phyloP scores from a whole-genome alignment of 1,139 yeast genomes.

The Yamadazyma aaseri region DNA sequence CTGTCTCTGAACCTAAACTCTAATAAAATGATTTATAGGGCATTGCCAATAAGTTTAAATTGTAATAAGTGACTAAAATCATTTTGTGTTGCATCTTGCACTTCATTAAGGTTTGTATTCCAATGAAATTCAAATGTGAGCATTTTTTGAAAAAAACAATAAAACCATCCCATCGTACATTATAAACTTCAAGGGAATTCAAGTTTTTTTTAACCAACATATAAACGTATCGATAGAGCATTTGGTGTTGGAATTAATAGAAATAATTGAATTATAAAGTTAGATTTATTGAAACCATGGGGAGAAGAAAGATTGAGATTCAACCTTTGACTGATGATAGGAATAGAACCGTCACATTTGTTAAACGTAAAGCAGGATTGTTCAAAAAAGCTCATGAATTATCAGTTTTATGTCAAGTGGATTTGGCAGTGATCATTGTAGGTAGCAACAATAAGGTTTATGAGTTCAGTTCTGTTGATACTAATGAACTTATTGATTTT shows the following conservation, averaged over 20 bases:
- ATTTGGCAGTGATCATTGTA: conserved; percentile 83
- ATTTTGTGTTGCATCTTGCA: no score
- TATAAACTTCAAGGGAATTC: not conserved
- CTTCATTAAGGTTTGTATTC: no score
- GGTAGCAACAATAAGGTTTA: conserved; percentile 82
- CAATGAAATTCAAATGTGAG: conserved; percentile 1
- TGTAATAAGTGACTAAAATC: no score
- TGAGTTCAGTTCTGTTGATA: conserved; percentile 76
- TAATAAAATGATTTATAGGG: no score
- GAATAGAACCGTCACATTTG: conserved; percentile 84
- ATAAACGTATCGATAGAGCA: no score
- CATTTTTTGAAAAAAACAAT: conserved; percentile 1
- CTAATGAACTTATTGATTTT: conserved; percentile 56
- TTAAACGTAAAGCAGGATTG: conserved; percentile 90
- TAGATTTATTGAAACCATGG: no score
- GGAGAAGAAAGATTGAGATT: conserved; percentile 94
- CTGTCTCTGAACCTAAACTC: no score
- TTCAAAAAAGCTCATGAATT: conserved; percentile 96
- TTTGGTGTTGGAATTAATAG: not conserved
- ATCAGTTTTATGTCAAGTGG: conserved; percentile 89
- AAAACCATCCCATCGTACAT: conserved; percentile 1
- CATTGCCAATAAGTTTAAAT: no score
- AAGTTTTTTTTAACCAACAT: not conserved
- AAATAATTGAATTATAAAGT: no score
- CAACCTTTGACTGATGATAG: conserved; percentile 90